Evolutionary conservation across 495 filamentous ascomycete species (phyloP).

Genomic region (Podospora fimiseda): DNA sequence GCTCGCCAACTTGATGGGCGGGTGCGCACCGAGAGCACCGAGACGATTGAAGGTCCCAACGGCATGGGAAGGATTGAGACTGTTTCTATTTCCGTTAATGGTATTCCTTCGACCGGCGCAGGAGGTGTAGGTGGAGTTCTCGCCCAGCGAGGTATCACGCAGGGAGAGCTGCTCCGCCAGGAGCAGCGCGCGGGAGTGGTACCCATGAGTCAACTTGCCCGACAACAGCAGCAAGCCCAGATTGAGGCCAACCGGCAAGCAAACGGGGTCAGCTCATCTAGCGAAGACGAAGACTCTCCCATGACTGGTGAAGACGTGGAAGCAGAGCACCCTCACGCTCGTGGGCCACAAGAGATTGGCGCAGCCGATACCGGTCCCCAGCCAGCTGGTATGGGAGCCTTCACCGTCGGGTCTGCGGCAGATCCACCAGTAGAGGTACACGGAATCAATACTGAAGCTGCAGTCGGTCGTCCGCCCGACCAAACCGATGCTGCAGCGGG

Average conservation of each 20-base stretch:
- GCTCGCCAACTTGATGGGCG: not conserved
- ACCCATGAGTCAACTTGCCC: conserved; percentile 43
- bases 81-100: conserved; percentile 61
- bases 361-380: conserved; percentile 85
- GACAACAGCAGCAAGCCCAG: conserved; percentile 18
- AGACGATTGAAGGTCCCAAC: conserved; percentile 65
- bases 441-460: conserved; percentile 49
- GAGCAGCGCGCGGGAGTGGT: conserved; percentile 70
- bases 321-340: conserved; percentile 69
- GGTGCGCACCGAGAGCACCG: conserved; percentile 47
- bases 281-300: conserved; percentile 29
- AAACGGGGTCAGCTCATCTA: conserved; percentile 20
- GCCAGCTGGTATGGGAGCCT: conserved; percentile 23
- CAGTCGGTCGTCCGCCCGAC: conserved; percentile 41
- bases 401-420: conserved; percentile 20
- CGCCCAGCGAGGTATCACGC: conserved; percentile 52
- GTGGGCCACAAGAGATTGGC: conserved; percentile 75
- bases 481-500: conserved; percentile 1
- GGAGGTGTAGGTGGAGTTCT: conserved; percentile 16
- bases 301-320: conserved; percentile 34
- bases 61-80: conserved; percentile 67
- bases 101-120: conserved; percentile 42
- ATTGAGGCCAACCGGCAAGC: conserved; percentile 6
- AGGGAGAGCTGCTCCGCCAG: conserved; percentile 71
- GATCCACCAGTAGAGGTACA: conserved; percentile 30